These are phyloP conservation scores for Hyparrhenia diplandra DNA, from an alignment of 176 grass and related monocot species.

Conservation along the genomic window DNA sequence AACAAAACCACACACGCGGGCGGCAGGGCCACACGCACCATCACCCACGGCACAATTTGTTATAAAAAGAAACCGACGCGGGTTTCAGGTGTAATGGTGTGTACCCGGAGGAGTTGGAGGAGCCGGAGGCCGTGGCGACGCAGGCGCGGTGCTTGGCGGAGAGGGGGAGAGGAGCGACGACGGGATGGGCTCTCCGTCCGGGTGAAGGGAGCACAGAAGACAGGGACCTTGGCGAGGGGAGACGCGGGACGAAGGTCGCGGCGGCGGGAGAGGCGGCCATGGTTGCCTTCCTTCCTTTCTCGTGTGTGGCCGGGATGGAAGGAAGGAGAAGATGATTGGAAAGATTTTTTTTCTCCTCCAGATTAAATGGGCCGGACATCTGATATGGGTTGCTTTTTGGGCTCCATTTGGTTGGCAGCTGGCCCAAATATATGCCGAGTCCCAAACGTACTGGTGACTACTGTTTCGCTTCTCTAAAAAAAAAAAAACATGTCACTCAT, in stretches of 20 bases:
- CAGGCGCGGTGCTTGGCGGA: neutral
- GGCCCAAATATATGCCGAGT: no score
- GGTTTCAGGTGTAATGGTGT: neutral
- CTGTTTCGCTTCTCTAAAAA: no score
- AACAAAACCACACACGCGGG: neutral
- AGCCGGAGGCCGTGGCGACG: constrained; percentile 3
- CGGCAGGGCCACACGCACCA: neutral
- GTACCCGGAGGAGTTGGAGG: constrained; percentile 38
- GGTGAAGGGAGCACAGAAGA: neutral
- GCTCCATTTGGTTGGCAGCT: no score
- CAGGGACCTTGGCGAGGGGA: neutral
- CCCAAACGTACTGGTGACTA: no score
- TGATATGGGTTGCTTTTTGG: no score
- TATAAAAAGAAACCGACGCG: neutral
- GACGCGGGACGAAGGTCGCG: constrained; percentile 5
- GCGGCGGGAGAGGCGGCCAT: constrained; percentile 27
- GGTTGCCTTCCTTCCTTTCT: neutral
- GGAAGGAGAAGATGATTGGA: neutral
- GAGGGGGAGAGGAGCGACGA: neutral
- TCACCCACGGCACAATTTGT: neutral
- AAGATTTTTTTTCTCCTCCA: neutral
- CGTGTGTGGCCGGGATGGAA: no score
- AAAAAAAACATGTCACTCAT: no score
- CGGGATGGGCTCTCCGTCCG: neutral
- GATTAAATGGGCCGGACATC: no score